Percentiles rank a stretch among this genome's conserved stretches.
Conservation (phyloP, 2,329 filamentous ascomycete species). For the Chaetomiaceae sp. region DNA sequence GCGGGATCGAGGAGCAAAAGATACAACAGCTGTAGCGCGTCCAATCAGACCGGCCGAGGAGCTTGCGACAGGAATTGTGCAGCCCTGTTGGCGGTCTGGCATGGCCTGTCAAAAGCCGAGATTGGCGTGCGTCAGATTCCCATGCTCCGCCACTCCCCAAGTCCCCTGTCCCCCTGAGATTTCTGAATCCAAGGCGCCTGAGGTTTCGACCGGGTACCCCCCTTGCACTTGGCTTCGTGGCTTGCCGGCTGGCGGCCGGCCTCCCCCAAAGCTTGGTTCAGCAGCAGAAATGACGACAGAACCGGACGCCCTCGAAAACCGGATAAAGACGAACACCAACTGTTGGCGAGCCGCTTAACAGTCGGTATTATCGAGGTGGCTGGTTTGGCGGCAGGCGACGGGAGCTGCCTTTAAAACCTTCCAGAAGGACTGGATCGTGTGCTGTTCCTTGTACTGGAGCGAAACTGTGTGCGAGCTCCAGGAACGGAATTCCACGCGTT, state of each 20-base stretch:
- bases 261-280: conserved; percentile 2
- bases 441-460: neutral
- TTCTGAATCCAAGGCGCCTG: conserved; percentile 15
- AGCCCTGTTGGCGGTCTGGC: conserved; percentile 10
- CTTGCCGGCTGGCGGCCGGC: neutral
- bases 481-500: too few species aligned
- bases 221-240: conserved; percentile 6
- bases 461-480: too few species aligned
- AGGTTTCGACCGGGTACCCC: conserved; percentile 18
- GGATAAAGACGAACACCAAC: neutral
- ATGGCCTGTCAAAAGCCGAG: conserved; percentile 17
- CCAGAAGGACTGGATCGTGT: too few species aligned
- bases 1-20: conserved; percentile 13
- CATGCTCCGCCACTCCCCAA: conserved; percentile 23
- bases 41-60: conserved; percentile 1
- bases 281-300: conserved; percentile 8
- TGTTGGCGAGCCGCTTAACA: neutral
- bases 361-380: neutral
- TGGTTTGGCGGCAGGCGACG: too few species aligned
- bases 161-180: conserved; percentile 11
- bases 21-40: neutral
- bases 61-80: neutral
- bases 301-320: too few species aligned
- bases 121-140: conserved; percentile 23
- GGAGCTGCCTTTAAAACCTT: too few species aligned